These are phyloP conservation scores for Pueraria montana DNA, from an alignment of 306 rosid species.

Conservation along the genomic window DNA sequence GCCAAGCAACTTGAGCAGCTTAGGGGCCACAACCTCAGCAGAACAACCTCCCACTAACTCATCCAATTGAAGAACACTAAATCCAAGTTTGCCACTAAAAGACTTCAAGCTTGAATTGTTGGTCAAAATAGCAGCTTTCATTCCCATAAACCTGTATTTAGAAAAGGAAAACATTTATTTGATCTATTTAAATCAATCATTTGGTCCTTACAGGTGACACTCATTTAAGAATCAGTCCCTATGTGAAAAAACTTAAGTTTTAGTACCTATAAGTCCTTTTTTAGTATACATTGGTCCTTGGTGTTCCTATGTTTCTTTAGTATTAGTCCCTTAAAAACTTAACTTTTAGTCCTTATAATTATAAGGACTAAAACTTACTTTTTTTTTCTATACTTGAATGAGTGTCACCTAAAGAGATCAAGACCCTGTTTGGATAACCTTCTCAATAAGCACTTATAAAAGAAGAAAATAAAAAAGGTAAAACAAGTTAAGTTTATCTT, in stretches of 20 bases:
- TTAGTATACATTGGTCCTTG: neutral
- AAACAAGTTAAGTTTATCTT: neutral
- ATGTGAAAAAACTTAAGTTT: neutral
- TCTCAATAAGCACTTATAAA: neutral
- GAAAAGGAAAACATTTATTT: conserved; percentile 42
- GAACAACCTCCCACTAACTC: conserved; percentile 47
- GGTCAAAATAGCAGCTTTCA: conserved; percentile 85
- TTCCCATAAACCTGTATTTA: conserved; percentile 88
- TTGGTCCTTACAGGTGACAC: neutral
- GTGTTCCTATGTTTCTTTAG: neutral
- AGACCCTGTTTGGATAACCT: neutral
- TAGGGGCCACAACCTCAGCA: conserved; percentile 52
- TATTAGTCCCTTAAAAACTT: neutral
- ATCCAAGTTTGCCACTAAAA: conserved; percentile 74
- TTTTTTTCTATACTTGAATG: neutral
- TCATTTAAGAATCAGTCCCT: neutral
- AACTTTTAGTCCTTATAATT: conserved; percentile 1
- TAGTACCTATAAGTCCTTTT: neutral
- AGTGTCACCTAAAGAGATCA: neutral
- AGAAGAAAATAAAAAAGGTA: neutral
- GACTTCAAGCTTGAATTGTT: conserved; percentile 70
- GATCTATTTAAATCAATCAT: neutral
- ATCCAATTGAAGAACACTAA: conserved; percentile 58
- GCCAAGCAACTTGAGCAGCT: conserved; percentile 80
- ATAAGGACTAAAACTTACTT: neutral